Percentiles rank a stretch among this genome's conserved stretches.
Evolutionary conservation across 192 early-diverging fungal genomes (phyloP).

Genomic region (Coemansia sp.): DNA sequence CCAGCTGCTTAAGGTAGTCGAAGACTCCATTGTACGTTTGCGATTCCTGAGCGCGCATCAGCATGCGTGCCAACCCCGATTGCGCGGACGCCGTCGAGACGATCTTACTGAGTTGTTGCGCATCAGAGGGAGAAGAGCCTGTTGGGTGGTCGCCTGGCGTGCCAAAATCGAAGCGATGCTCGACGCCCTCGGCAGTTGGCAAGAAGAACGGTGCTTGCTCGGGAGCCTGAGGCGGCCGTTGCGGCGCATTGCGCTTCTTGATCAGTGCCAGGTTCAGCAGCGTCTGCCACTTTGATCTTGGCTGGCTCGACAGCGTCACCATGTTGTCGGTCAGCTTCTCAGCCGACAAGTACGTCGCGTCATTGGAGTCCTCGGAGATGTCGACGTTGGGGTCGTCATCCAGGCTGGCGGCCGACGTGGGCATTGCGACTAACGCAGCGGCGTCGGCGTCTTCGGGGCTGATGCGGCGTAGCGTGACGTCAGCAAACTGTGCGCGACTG

Average conservation of each 20-base stretch:
- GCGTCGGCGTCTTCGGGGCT: conserved; percentile 13
- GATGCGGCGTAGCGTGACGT: conserved; percentile 68
- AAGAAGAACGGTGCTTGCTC: conserved; percentile 95
- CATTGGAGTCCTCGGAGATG: too few species aligned
- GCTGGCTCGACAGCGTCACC: conserved; percentile 81
- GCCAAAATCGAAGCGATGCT: conserved; percentile 63
- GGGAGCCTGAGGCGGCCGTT: conserved; percentile 81
- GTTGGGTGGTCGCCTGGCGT: conserved; percentile 22
- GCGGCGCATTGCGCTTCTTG: conserved; percentile 91
- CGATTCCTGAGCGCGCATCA: conserved; percentile 25
- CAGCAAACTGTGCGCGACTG: conserved; percentile 77
- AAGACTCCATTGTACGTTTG: conserved; percentile 59
- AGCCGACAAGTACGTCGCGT: conserved; percentile 30
- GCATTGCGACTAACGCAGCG: conserved; percentile 55
- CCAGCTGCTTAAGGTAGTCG: conserved; percentile 69
- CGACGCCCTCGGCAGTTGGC: conserved; percentile 70
- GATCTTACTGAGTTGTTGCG: conserved; percentile 3
- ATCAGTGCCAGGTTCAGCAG: conserved; percentile 85
- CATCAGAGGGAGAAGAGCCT: background rate
- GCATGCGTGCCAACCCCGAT: conserved; percentile 58
- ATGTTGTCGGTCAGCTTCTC: conserved; percentile 75
- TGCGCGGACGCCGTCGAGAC: conserved; percentile 64
- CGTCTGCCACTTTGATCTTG: conserved; percentile 88
- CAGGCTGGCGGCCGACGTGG: conserved; percentile 56
- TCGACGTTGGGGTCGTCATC: too few species aligned